phyloP scores from a whole-genome alignment of 1,284 basidiomycete genomes.

The Ceratobasidium sp. region DNA sequence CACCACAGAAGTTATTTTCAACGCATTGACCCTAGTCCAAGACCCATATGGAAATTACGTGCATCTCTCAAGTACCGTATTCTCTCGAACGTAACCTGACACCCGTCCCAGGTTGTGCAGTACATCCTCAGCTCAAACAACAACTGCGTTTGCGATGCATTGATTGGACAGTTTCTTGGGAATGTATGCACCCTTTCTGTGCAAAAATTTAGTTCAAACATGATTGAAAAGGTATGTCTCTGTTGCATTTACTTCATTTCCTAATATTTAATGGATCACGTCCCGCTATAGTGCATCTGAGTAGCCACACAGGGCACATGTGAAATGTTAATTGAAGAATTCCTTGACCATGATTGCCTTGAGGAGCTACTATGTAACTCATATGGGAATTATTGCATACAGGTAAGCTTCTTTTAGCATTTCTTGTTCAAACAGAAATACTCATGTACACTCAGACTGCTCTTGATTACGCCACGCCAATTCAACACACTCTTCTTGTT shows the following conservation, averaged over 20 bases:
- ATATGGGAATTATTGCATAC: conserved; percentile 95
- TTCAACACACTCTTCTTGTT: conserved; percentile 84
- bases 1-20: conserved; percentile 99
- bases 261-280: conserved; percentile 47
- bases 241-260: neutral
- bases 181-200: conserved; percentile 98
- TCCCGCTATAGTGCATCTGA: conserved; percentile 84
- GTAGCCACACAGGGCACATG: conserved; percentile 96
- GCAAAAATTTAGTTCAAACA: conserved; percentile 98
- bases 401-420: conserved; percentile 62
- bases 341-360: conserved; percentile 92
- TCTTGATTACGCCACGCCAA: conserved; percentile 92
- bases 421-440: conserved; percentile 45
- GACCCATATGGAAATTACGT: conserved; percentile 99
- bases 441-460: conserved; percentile 75
- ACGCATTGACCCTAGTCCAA: conserved; percentile 97
- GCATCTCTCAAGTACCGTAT: conserved; percentile 56
- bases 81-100: conserved; percentile 23
- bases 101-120: conserved; percentile 84
- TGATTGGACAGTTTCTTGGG: conserved; percentile 97
- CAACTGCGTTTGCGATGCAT: conserved; percentile 95
- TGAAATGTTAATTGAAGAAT: conserved; percentile 95
- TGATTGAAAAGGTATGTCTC: conserved; percentile 85
- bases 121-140: conserved; percentile 99
- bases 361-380: conserved; percentile 96